Evolutionary conservation across 306 rosid genomes (phyloP).

Genomic region (Hippophae tibetana): DNA sequence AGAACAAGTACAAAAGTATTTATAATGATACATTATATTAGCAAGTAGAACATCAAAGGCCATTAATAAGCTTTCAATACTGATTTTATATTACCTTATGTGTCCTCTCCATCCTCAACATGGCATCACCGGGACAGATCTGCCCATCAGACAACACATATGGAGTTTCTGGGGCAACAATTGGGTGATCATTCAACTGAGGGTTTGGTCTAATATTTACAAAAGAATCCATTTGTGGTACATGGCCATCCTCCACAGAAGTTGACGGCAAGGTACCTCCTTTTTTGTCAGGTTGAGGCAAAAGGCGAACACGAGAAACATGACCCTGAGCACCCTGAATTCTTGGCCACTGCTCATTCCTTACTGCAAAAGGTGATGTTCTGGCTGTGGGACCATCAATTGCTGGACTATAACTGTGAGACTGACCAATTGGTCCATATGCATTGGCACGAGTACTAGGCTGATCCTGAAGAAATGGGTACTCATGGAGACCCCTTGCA

Average conservation of each 20-base stretch:
- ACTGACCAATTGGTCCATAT: slow-evolving; percentile 34
- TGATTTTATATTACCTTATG: slow-evolving; percentile 55
- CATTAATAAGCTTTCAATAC: slow-evolving; percentile 1
- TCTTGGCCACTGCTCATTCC: slow-evolving; percentile 65
- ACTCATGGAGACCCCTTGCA: slow-evolving; percentile 59
- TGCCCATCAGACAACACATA: slow-evolving; percentile 47
- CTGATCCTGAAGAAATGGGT: slow-evolving; percentile 59
- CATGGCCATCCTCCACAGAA: slow-evolving; percentile 38
- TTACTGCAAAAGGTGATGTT: slow-evolving; percentile 46
- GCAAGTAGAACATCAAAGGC: not conserved
- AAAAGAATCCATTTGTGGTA: slow-evolving; percentile 45
- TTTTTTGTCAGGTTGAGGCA: slow-evolving; percentile 58
- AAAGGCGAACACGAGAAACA: slow-evolving; percentile 54
- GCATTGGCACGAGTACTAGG: slow-evolving; percentile 48
- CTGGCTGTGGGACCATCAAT: slow-evolving; percentile 58
- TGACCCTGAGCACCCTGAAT: slow-evolving; percentile 54
- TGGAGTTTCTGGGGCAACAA: slow-evolving; percentile 48
- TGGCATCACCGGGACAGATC: slow-evolving; percentile 31
- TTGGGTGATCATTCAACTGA: slow-evolving; percentile 48
- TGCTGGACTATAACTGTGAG: not conserved
- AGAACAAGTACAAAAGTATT: slow-evolving; percentile 13
- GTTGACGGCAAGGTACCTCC: slow-evolving; percentile 47
- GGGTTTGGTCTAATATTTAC: slow-evolving; percentile 35
- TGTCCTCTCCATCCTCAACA: slow-evolving; percentile 61
- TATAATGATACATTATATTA: slow-evolving; percentile 5